Evolutionary conservation across 2,329 filamentous ascomycete genomes (phyloP).

Genomic region (Drechslerella dactyloides): DNA sequence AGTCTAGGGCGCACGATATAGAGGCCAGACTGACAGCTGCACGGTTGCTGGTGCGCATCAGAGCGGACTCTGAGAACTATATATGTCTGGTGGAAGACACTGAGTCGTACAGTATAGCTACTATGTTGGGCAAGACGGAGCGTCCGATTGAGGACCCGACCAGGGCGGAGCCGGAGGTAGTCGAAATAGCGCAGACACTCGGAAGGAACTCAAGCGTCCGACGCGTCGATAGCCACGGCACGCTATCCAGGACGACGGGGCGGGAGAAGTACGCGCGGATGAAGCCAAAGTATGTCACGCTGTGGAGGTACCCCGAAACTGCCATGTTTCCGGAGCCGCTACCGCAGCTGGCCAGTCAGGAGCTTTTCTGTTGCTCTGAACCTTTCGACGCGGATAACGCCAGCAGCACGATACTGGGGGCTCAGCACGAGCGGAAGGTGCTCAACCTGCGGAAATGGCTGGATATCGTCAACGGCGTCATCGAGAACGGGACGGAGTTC

Average conservation of each 20-base stretch:
- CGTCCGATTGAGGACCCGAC: conserved; percentile 60
- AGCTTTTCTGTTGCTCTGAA: conserved; percentile 62
- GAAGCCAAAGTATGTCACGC: conserved; percentile 59
- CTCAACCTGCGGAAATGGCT: conserved; percentile 74
- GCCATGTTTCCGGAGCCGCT: conserved; percentile 65
- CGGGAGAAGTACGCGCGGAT: conserved; percentile 56
- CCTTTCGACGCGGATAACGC: conserved; percentile 50
- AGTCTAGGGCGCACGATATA: conserved; percentile 66
- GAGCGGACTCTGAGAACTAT: conserved; percentile 79
- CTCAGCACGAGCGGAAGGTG: conserved; percentile 58
- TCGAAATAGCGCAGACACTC: conserved; percentile 40
- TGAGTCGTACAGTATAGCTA: conserved; percentile 76
- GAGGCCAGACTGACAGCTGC: conserved; percentile 76
- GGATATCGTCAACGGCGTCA: conserved; percentile 73
- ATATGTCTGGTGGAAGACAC: conserved; percentile 74
- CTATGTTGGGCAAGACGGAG: conserved; percentile 70
- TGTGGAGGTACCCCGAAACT: conserved; percentile 67
- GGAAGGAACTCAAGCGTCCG: conserved; percentile 42
- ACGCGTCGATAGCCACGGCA: conserved; percentile 45
- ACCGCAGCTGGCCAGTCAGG: conserved; percentile 61
- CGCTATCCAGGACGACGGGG: conserved; percentile 55
- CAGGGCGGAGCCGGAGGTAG: conserved; percentile 46
- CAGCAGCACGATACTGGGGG: conserved; percentile 47
- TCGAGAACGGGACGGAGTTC: conserved; percentile 80
- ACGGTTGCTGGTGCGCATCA: conserved; percentile 79